Percentiles rank a stretch among this genome's conserved stretches.
These are phyloP conservation scores for Saccharata proteae DNA, from an alignment of 2,329 filamentous ascomycete species.

Conservation along the genomic window DNA sequence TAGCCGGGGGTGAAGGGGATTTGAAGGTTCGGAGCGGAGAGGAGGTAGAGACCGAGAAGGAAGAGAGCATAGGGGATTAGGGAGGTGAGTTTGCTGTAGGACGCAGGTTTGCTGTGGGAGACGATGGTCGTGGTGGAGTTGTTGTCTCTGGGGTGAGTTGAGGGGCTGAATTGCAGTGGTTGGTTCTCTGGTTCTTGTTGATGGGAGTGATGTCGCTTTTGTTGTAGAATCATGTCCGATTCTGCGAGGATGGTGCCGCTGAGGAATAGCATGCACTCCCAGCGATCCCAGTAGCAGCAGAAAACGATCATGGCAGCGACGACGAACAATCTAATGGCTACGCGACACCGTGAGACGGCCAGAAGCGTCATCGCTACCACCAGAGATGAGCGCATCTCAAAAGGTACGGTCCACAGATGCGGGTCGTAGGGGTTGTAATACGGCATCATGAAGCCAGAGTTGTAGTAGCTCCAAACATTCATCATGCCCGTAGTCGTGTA, in stretches of 20 bases:
- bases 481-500: background rate
- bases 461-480: constrained; percentile 4
- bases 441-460: background rate
- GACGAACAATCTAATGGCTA: constrained; percentile 29
- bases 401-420: constrained; percentile 35
- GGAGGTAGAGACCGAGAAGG: constrained; percentile 2
- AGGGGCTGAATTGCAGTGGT: background rate
- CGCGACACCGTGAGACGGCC: constrained; percentile 8
- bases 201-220: too few species aligned
- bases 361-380: constrained; percentile 32
- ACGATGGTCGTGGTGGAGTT: background rate
- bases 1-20: constrained; percentile 3
- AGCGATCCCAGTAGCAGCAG: constrained; percentile 14
- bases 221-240: background rate
- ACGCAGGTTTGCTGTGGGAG: too few species aligned
- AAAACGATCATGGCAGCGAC: constrained; percentile 48
- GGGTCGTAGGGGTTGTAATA: constrained; percentile 10
- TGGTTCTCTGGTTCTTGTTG: too few species aligned
- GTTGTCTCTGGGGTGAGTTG: background rate
- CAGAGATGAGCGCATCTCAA: constrained; percentile 33
- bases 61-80: background rate
- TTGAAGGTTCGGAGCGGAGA: constrained; percentile 5
- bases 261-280: constrained; percentile 7
- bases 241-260: constrained; percentile 5
- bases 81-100: too few species aligned